Evolutionary conservation across 805 yeast genomes (phyloP).

Genomic region (Lipomyces mesembrius): DNA sequence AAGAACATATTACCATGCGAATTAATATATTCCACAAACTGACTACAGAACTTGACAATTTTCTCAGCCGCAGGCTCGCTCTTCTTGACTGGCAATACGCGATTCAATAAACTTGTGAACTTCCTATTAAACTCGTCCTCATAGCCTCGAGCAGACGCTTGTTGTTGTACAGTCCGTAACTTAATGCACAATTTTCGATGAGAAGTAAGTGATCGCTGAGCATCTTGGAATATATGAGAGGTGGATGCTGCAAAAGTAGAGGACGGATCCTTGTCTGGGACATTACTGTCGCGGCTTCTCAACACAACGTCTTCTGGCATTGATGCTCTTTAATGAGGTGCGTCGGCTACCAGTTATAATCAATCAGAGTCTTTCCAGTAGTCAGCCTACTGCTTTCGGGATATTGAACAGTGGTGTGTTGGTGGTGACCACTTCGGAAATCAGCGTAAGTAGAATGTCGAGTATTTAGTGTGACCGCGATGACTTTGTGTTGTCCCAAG

Average conservation of each 20-base stretch:
- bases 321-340: background rate
- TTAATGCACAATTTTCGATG: constrained; percentile 75
- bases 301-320: background rate
- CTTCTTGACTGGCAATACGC: constrained; percentile 68
- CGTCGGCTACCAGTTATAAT: background rate
- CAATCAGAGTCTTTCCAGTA: background rate
- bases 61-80: constrained; percentile 75
- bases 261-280: background rate
- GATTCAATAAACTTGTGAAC: constrained; percentile 66
- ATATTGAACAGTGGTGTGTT: too few species aligned
- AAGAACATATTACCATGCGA: constrained; percentile 22
- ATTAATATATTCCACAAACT: constrained; percentile 57
- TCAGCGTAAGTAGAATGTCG: background rate
- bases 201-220: constrained; percentile 72
- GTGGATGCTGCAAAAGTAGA: constrained; percentile 13
- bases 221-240: constrained; percentile 76
- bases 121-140: constrained; percentile 63
- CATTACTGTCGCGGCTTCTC: background rate
- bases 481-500: background rate
- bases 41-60: constrained; percentile 68
- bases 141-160: constrained; percentile 57
- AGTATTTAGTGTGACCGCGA: background rate
- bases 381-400: background rate
- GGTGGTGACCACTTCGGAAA: background rate
- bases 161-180: constrained; percentile 60